Conservation (phyloP, 164 flowering plant species). For the Hamamelis virginiana region DNA sequence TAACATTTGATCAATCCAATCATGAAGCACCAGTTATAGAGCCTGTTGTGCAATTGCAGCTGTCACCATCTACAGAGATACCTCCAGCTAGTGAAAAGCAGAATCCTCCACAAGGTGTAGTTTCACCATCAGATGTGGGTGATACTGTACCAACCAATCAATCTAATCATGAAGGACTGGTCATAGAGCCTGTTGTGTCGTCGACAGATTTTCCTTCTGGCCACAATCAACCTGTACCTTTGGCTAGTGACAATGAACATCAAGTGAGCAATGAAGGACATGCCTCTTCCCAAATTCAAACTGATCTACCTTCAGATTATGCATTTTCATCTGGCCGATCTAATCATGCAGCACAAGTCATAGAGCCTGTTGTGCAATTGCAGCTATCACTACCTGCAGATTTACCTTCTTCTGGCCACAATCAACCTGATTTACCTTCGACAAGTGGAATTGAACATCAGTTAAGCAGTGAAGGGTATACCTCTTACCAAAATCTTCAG, state of each 20-base stretch:
- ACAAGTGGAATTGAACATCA: conserved; percentile 12
- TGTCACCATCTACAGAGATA: conserved; percentile 3
- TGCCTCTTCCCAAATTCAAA: neutral
- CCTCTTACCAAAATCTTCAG: conserved; percentile 12
- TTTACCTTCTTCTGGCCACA: conserved; percentile 2
- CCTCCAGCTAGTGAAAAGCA: neutral
- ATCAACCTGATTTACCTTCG: neutral
- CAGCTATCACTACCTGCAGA: neutral
- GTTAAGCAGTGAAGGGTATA: conserved; percentile 7
- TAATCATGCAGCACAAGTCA: neutral
- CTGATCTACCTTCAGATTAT: neutral
- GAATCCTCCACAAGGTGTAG: conserved; percentile 4
- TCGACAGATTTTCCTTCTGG: conserved; percentile 7
- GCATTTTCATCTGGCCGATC: neutral
- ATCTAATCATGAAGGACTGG: conserved; percentile 2
- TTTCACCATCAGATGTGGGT: neutral
- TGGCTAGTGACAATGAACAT: neutral
- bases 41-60: conserved; percentile 12
- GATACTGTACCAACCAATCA: neutral
- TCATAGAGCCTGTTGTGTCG: neutral
- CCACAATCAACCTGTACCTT: neutral
- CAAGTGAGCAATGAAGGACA: neutral
- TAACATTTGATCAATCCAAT: neutral
- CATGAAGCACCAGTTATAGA: conserved; percentile 10
- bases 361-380: neutral